These are phyloP conservation scores for Fusarium coffeatum DNA, from an alignment of 2,329 filamentous ascomycete species.

Conservation along the genomic window DNA sequence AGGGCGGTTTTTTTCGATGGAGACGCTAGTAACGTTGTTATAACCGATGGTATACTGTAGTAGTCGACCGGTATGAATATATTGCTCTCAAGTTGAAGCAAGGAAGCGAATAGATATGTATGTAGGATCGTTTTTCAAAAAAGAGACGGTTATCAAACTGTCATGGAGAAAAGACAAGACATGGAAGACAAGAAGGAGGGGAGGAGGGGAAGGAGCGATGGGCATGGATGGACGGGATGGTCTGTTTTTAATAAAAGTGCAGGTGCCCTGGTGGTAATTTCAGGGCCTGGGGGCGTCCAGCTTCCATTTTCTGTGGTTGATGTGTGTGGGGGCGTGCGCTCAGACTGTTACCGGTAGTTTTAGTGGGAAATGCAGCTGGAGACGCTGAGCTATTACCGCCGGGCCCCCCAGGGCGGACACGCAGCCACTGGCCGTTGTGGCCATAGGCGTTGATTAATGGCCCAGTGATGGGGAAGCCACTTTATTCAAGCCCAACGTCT, in stretches of 20 bases:
- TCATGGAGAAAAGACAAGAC: slow-evolving; percentile 36
- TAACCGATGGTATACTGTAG: slow-evolving; percentile 14
- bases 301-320: slow-evolving; percentile 17
- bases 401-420: background rate
- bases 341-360: slow-evolving; percentile 23
- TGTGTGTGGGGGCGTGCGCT: slow-evolving; percentile 28
- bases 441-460: slow-evolving; percentile 11
- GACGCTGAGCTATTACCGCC: slow-evolving; percentile 19
- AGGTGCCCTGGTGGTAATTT: slow-evolving; percentile 31
- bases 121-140: slow-evolving; percentile 9
- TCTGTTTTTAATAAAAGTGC: slow-evolving; percentile 48
- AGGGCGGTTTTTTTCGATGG: slow-evolving; percentile 27
- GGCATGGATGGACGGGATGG: slow-evolving; percentile 46
- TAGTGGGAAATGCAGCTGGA: slow-evolving; percentile 21
- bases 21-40: slow-evolving; percentile 34
- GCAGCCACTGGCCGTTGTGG: slow-evolving; percentile 28
- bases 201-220: slow-evolving; percentile 42
- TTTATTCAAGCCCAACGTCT: slow-evolving; percentile 1
- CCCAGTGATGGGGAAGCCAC: slow-evolving; percentile 1
- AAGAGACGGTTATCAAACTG: slow-evolving; percentile 40
- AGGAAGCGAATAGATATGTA: slow-evolving; percentile 32
- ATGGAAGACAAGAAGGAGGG: slow-evolving; percentile 45
- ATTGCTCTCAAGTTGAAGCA: slow-evolving; percentile 31
- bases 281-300: slow-evolving; percentile 38
- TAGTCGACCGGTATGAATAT: slow-evolving; percentile 6